phyloP scores from a whole-genome alignment of 805 yeast genomes.

The Crinitomyces ghanaensis region DNA sequence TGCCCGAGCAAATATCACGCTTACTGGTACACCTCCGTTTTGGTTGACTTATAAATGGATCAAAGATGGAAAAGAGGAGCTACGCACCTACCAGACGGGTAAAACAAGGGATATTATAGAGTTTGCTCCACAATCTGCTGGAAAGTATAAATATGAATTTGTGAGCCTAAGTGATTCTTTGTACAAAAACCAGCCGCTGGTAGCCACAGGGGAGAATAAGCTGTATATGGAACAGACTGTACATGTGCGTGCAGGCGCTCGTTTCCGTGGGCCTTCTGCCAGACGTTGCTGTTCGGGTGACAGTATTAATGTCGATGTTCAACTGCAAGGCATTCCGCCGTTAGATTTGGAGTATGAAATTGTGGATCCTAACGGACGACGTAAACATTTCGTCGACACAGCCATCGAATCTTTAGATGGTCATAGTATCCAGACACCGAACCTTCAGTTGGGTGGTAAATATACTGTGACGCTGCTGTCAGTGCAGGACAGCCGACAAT shows the following conservation, averaged over 20 bases:
- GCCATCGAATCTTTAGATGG: conserved; percentile 29
- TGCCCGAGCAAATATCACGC: conserved; percentile 53
- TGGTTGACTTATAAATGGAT: conserved; percentile 47
- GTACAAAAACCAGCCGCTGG: conserved; percentile 30
- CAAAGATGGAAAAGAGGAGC: conserved; percentile 25
- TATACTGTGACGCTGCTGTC: conserved; percentile 53
- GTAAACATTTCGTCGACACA: conserved; percentile 32
- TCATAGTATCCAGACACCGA: conserved; percentile 42
- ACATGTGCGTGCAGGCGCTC: conserved; percentile 30
- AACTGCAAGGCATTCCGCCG: conserved; percentile 71
- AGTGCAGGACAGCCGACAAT: conserved; percentile 64
- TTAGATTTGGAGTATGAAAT: conserved; percentile 60
- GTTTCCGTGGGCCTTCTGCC: conserved; percentile 19
- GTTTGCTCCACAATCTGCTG: conserved; percentile 72
- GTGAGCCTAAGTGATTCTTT: conserved; percentile 52
- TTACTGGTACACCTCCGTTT: conserved; percentile 78
- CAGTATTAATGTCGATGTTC: conserved; percentile 38
- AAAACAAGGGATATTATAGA: conserved; percentile 42
- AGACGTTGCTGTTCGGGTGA: conserved; percentile 38
- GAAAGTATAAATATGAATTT: conserved; percentile 68
- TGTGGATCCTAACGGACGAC: conserved; percentile 43
- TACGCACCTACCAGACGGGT: conserved; percentile 21
- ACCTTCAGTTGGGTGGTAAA: conserved; percentile 56
- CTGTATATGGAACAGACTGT: conserved; percentile 28
- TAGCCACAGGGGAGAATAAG: conserved; percentile 14